These are phyloP conservation scores for Xylaria scruposa DNA, from an alignment of 495 filamentous ascomycete species.

Conservation along the genomic window DNA sequence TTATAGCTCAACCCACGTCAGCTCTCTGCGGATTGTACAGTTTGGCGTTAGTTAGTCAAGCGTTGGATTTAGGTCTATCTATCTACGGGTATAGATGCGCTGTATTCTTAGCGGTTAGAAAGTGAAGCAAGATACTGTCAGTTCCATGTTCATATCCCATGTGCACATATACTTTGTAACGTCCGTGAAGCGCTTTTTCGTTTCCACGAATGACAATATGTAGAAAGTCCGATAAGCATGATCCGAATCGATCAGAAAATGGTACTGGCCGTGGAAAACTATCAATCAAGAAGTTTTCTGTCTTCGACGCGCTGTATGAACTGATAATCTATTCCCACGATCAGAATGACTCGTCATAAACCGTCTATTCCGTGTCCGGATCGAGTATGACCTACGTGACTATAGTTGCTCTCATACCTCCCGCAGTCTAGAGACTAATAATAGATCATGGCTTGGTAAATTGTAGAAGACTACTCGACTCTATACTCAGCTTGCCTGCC, in stretches of 20 bases:
- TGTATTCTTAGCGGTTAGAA: not conserved
- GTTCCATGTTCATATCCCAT: not conserved
- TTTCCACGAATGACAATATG: not conserved
- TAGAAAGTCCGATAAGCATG: not conserved
- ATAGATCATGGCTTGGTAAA: not conserved
- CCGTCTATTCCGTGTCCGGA: not conserved
- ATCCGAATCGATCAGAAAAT: not conserved
- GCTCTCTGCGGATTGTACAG: not conserved
- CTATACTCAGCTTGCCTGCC: not conserved
- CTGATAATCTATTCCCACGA: not conserved
- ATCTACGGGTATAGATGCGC: not conserved
- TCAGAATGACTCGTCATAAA: not conserved
- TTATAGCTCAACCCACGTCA: not conserved
- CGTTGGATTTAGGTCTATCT: not conserved
- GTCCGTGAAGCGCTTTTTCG: not conserved
- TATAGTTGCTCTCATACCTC: not conserved
- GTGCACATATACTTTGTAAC: not conserved
- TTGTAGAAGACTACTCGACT: not conserved
- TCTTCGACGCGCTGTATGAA: not conserved
- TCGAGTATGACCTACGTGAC: not conserved
- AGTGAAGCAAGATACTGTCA: not conserved
- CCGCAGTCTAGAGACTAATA: not conserved
- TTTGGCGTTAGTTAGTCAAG: constrained; percentile 5
- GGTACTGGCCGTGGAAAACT: not conserved
- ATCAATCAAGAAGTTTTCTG: not conserved